Base-by-base conservation (phyloP, 192 early-diverging fungal genomes). In the Coemansia sp. region DNA sequence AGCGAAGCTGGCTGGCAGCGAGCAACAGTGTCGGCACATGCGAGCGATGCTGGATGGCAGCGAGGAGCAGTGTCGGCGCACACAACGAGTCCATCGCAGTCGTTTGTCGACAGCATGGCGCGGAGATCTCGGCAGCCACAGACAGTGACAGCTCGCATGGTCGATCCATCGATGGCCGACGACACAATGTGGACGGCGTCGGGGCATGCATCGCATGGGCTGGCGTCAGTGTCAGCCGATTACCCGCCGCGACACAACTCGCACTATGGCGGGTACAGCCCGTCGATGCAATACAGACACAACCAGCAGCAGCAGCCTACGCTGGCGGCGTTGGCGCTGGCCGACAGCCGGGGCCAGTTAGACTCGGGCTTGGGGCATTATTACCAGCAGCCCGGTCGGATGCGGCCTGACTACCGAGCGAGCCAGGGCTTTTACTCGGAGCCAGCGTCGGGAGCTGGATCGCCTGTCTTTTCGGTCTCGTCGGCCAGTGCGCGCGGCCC, bases 291-390 rank as follows among this genome's bases (percentile, higher is more conserved):
- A 21, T 31, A 67, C 42, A 59, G 36, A 26, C 21, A 53, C 8
- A 53, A 63, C 7, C 69, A 71, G 42, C 56, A 55, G 47, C 57
- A 55, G 12, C 74, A 76, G 65, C 74, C 74, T 28, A 77, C 75
- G 23, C 21, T 77, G 31, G 75, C 75, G 0, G 65, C 75, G 21
- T 59, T 77, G 26, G 75, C 75, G 23, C 55, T 77, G 65, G 75
- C 75, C 2, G 75, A 77, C 38, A 77, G 75, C 54, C 69, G 65
- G 4, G 75, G 75, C 1, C 62, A 77, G 36, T 34, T 77, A 62
- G 75, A 68, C 55, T 66, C 64, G 50, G 75, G 65, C 9, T 65
- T 77, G 14, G 75, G 68, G 10, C 64, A 68, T 38, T 59, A 69
- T 23, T 62, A 65, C 34, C 65, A 71, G 28, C 66, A 64, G 40